Evolutionary conservation across 108 stramenopile genomes (phyloP).

Genomic region (Chaetoceros tenuissimus): DNA sequence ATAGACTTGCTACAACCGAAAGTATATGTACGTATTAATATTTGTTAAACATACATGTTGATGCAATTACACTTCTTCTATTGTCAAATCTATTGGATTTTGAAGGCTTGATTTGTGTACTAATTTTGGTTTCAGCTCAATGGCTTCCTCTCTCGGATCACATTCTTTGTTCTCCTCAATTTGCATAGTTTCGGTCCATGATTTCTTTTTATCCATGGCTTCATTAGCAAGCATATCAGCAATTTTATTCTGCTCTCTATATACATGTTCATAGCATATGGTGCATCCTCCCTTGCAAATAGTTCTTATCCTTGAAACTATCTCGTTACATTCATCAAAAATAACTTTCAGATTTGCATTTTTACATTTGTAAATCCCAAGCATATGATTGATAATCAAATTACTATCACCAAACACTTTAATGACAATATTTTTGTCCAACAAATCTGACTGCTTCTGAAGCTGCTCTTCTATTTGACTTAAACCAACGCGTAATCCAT

Average conservation of each 20-base stretch:
- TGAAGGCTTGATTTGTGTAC: too few species aligned
- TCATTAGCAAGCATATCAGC: conserved; percentile 77
- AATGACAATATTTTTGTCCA: conserved; percentile 10
- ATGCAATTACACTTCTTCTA: too few species aligned
- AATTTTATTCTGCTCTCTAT: conserved; percentile 45
- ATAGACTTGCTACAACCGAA: too few species aligned
- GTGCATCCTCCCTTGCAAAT: neutral
- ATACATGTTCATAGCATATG: conserved; percentile 48
- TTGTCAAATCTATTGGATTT: too few species aligned
- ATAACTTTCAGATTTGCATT: conserved; percentile 31
- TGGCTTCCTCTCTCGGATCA: neutral
- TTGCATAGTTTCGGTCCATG: conserved; percentile 16
- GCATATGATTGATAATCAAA: conserved; percentile 65
- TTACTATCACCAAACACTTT: conserved; percentile 70
- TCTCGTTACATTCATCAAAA: conserved; percentile 10
- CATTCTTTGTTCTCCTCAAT: neutral
- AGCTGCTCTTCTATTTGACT: conserved; percentile 3
- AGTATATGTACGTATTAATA: too few species aligned
- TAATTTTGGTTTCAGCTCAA: too few species aligned
- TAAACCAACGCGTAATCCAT: conserved; percentile 52
- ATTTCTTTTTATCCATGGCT: conserved; percentile 59
- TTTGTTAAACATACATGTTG: too few species aligned
- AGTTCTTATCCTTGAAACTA: conserved; percentile 1
- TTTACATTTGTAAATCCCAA: conserved; percentile 49
- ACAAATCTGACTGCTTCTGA: neutral